Evolutionary conservation across 2,329 filamentous ascomycete species (phyloP).

Genomic region (Cercospora sesami): DNA sequence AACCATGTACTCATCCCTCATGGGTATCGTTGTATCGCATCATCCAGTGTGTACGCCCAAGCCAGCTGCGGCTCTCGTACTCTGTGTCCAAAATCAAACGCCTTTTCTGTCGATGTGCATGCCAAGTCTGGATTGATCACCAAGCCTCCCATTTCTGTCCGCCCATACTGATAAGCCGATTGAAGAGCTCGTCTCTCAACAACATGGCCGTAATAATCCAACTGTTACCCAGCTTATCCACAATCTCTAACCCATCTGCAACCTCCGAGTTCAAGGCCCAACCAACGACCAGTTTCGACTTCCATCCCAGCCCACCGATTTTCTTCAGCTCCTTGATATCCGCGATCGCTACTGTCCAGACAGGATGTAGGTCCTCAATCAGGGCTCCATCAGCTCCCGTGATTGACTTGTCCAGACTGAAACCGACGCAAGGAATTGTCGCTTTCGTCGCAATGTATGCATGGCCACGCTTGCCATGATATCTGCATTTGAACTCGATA

Average conservation of each 20-base stretch:
- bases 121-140: conserved; percentile 43
- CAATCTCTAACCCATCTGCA: conserved; percentile 71
- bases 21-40: neutral
- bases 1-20: neutral
- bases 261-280: conserved; percentile 75
- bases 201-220: conserved; percentile 70
- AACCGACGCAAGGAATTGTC: conserved; percentile 67
- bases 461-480: conserved; percentile 68
- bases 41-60: neutral
- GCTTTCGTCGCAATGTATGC: conserved; percentile 68
- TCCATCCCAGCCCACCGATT: conserved; percentile 80
- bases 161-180: conserved; percentile 73
- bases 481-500: conserved; percentile 72
- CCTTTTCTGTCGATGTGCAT: conserved; percentile 19
- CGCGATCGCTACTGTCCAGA: conserved; percentile 68
- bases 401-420: conserved; percentile 56
- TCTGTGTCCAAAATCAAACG: neutral
- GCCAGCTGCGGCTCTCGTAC: neutral
- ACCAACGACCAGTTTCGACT: conserved; percentile 76
- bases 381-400: conserved; percentile 39
- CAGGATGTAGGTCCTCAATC: conserved; percentile 57
- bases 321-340: conserved; percentile 76
- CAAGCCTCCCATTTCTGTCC: conserved; percentile 81
- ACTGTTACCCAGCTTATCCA: conserved; percentile 56
- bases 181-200: conserved; percentile 75